Evolutionary conservation across 345 rosid genomes (phyloP).

Genomic region (Gossypium arboreum): DNA sequence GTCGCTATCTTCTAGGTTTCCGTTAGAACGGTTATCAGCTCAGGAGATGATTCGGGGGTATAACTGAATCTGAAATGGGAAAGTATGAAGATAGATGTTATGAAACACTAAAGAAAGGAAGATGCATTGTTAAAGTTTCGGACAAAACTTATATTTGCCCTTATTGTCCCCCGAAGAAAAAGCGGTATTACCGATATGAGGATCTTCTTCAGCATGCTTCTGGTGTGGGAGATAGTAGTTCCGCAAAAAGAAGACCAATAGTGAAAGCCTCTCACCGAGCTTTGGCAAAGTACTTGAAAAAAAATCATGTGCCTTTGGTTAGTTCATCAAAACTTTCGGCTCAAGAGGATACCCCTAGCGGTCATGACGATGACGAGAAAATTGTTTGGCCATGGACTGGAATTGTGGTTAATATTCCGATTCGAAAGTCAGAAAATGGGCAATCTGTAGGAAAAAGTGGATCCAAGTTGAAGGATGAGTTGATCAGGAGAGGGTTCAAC

Average conservation of each 20-base stretch:
- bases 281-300: not conserved
- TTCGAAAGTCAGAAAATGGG: slow-evolving; percentile 57
- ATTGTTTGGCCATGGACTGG: slow-evolving; percentile 90
- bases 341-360: not conserved
- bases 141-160: not conserved
- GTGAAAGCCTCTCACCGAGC: not conserved
- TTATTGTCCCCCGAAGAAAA: not conserved
- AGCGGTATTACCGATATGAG: not conserved
- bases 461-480: slow-evolving; percentile 72
- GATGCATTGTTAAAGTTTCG: not conserved
- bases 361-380: slow-evolving; percentile 19
- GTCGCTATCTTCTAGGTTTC: slow-evolving; percentile 5
- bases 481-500: slow-evolving; percentile 69
- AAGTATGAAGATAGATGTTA: slow-evolving; percentile 23
- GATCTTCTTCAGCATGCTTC: not conserved
- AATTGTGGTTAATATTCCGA: slow-evolving; percentile 71
- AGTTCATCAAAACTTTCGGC: not conserved
- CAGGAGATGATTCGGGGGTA: slow-evolving; percentile 30
- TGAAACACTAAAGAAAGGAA: slow-evolving; percentile 34
- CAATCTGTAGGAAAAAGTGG: slow-evolving; percentile 74
- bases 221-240: not conserved
- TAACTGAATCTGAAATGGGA: slow-evolving; percentile 46
- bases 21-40: slow-evolving; percentile 21
- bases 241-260: not conserved
- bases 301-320: not conserved